Conservation (phyloP, 2,329 filamentous ascomycete genomes). For the Nannizzia gypsea region DNA sequence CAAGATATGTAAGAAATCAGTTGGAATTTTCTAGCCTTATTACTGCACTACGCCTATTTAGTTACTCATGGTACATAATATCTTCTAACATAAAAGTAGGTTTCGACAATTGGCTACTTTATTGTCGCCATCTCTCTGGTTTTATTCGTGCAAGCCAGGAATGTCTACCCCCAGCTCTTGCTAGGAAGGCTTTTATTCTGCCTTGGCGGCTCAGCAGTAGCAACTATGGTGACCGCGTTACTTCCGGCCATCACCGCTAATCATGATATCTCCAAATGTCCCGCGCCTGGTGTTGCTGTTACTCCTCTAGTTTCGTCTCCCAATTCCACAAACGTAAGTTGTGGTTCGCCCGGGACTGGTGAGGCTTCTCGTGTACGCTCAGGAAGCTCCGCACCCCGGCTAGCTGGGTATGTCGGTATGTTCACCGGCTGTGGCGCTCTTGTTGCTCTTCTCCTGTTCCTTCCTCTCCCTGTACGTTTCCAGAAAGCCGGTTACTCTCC, state of each 20-base stretch:
- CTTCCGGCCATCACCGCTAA: slow-evolving; percentile 55
- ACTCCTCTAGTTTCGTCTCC: slow-evolving; percentile 16
- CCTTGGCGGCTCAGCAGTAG: slow-evolving; percentile 80
- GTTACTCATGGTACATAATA: slow-evolving; percentile 5
- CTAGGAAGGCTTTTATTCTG: slow-evolving; percentile 80
- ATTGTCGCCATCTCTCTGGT: slow-evolving; percentile 68
- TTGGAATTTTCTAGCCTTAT: not conserved
- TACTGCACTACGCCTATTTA: not conserved
- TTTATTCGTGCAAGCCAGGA: slow-evolving; percentile 70
- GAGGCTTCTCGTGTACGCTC: slow-evolving; percentile 24
- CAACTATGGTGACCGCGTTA: slow-evolving; percentile 96
- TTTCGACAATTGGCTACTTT: slow-evolving; percentile 61
- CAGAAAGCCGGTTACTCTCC: slow-evolving; percentile 60
- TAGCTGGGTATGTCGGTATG: slow-evolving; percentile 82
- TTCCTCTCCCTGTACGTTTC: slow-evolving; percentile 77
- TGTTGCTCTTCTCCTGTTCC: slow-evolving; percentile 66
- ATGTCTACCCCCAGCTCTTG: slow-evolving; percentile 80
- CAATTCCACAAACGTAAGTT: slow-evolving; percentile 26
- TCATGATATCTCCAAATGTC: slow-evolving; percentile 7
- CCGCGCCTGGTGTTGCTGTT: slow-evolving; percentile 10
- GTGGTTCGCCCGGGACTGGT: slow-evolving; percentile 45
- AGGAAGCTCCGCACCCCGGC: slow-evolving; percentile 38
- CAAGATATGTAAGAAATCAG: slow-evolving; percentile 31
- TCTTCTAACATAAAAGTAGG: slow-evolving; percentile 20
- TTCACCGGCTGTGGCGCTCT: slow-evolving; percentile 89